Evolutionary conservation across 2,329 filamentous ascomycete genomes (phyloP), one percentile per base, ranked within the genome.

Genomic region (Penicillium brasilianum): DNA sequence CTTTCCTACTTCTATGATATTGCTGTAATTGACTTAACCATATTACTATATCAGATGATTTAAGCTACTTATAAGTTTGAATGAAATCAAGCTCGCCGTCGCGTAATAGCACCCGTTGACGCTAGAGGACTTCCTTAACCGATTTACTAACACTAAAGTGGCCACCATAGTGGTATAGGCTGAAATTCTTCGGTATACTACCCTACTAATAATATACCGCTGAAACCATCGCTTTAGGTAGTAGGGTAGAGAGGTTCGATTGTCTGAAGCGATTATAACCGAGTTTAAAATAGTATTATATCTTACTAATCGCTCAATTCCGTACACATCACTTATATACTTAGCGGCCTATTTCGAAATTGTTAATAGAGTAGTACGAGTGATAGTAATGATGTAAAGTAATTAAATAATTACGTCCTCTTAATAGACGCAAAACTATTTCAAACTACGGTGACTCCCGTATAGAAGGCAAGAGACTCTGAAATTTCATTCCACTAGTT

Each of bases 1-100:
- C 61, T 63, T 28, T 28, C 51, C 25, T 30, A 46, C 13, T 37
- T 66, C 7, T 66, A 59, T 43, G 63, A 67, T 37, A 61, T 67
- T 2, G 66, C 63, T 2, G 51, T n/a, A n/a, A n/a, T n/a, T n/a
- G n/a, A n/a, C n/a, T n/a, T n/a, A n/a, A n/a, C n/a, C n/a, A n/a
- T n/a, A n/a, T n/a, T n/a, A n/a, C n/a, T n/a, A n/a, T n/a, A n/a
- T n/a, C n/a, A n/a, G n/a, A n/a, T n/a, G n/a, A n/a, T n/a, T n/a
- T n/a, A n/a, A n/a, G n/a, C n/a, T n/a, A n/a, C n/a, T n/a, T n/a
- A n/a, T n/a, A n/a, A n/a, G n/a, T 4, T 22, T 67, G n/a, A 20
- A 32, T 1, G n/a, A 18, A 4, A 58, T 64, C 11, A 18, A 50
- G 11, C 43, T 18, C 20, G 43, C 34, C 1, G 22, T 67, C 1